Base-by-base conservation (phyloP, 306 rosid species). In the Cicer cuneatum region DNA sequence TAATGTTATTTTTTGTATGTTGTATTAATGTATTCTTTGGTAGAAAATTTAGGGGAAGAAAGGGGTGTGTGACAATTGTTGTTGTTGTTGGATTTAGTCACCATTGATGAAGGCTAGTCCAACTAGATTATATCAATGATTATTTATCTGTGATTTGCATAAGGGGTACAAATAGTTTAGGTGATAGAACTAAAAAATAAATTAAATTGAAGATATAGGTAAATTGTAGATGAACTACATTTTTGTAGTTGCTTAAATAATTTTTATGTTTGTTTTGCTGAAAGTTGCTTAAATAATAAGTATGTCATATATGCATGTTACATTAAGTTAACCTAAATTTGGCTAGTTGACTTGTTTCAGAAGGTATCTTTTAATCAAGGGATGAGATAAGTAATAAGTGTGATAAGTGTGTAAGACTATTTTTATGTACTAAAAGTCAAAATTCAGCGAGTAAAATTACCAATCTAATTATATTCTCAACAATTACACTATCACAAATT, bases 41-140 rank as follows among this genome's bases (percentile, higher is more conserved):
- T 66, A 61, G 9, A 71, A 74, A 79, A 57, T 67, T 4, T 46
- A 35, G 75, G 63, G 74, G 82, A 77, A 69, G 68, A 71, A 83
- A 87, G 84, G 86, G 80, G 88, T 66, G 90, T 80, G 89, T 60
- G 58, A 74, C 10, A 19, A 39, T 67, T 35, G 41, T 7, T 59
- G 41, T 7, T 59, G 41, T 33, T 35, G 65, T 33, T 66, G 19
- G 40, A 52, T 41, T 39, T 56, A 71, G 49, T 54, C 51, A 33
- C 61, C 42, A 37, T 0, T 7, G n/a, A 35, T 41, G 14, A 2
- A 65, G 24, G 57, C 12, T 45, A 43, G 38, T 10, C 35, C 0
- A 64, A 64, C 37, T 64, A 64, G 69, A 41, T 15, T 64, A 53
- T 65, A 21, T 65, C 53, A 11, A 65, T 39, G 61, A 54, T 18